Evolutionary conservation across 2,329 filamentous ascomycete genomes (phyloP).

Genomic region (Cyphellophora europaea): DNA sequence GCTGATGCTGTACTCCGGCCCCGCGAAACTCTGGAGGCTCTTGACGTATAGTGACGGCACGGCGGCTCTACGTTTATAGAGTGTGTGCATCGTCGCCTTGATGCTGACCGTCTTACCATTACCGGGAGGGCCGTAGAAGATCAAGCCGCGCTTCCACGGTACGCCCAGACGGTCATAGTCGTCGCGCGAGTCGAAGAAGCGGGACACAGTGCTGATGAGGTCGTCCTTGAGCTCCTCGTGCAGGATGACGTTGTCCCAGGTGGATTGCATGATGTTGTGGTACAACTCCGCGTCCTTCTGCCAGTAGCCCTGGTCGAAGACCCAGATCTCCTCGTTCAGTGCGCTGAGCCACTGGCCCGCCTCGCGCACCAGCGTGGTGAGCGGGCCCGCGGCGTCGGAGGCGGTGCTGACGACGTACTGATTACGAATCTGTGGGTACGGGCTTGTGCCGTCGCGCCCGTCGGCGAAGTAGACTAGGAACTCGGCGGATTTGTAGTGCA

Average conservation of each 20-base stretch:
- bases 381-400: conserved; percentile 3
- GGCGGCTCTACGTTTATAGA: conserved; percentile 27
- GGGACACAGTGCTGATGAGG: conserved; percentile 28
- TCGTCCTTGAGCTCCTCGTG: conserved; percentile 34
- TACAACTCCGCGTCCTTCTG: conserved; percentile 28
- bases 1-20: conserved; percentile 17
- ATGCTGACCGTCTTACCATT: conserved; percentile 38
- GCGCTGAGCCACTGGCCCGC: conserved; percentile 9
- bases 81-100: conserved; percentile 34
- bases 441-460: conserved; percentile 11
- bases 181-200: conserved; percentile 31
- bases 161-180: conserved; percentile 34
- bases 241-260: conserved; percentile 39
- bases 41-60: conserved; percentile 33
- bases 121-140: conserved; percentile 31
- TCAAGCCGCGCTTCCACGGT: conserved; percentile 38
- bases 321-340: conserved; percentile 31
- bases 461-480: conserved; percentile 19
- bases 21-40: conserved; percentile 11
- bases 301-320: conserved; percentile 34
- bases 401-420: conserved; percentile 17
- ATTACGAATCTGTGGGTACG: conserved; percentile 9
- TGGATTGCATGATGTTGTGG: conserved; percentile 29
- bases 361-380: conserved; percentile 9
- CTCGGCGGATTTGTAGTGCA: conserved; percentile 12